Percentiles rank a stretch among this genome's conserved stretches.
Evolutionary conservation across 1,139 yeast species (phyloP).

Genomic region (Yamadazyma siamensis): DNA sequence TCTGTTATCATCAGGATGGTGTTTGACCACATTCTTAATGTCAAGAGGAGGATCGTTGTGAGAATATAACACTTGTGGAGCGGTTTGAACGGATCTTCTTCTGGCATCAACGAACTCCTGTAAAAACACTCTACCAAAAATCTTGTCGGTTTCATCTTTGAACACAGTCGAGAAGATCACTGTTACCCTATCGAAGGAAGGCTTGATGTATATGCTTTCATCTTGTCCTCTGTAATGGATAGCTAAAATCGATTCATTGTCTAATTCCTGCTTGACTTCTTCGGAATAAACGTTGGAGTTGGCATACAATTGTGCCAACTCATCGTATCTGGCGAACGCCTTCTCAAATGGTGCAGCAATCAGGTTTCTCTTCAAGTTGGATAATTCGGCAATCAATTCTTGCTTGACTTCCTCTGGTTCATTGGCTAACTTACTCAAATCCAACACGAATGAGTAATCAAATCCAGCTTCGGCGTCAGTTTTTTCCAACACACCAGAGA

Average conservation of each 20-base stretch:
- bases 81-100: conserved; percentile 92
- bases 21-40: conserved; percentile 43
- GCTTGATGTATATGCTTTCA: conserved; percentile 86
- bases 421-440: conserved; percentile 45
- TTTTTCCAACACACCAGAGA: conserved; percentile 25
- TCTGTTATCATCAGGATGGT: conserved; percentile 44
- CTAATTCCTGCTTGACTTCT: conserved; percentile 46
- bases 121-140: conserved; percentile 89
- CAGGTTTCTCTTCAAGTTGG: conserved; percentile 78
- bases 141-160: conserved; percentile 95
- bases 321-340: conserved; percentile 79
- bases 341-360: conserved; percentile 90
- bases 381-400: conserved; percentile 57
- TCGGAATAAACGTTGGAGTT: conserved; percentile 47
- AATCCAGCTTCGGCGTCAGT: conserved; percentile 67
- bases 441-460: conserved; percentile 73
- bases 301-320: conserved; percentile 55
- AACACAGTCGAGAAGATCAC: conserved; percentile 92
- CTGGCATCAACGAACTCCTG: conserved; percentile 98
- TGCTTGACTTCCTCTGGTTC: conserved; percentile 43
- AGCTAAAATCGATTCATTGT: conserved; percentile 60
- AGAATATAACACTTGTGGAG: conserved; percentile 94
- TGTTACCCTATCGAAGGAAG: conserved; percentile 94
- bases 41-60: conserved; percentile 93
- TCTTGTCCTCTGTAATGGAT: conserved; percentile 83